Evolutionary conservation across 345 rosid genomes (phyloP).

Genomic region (Crucihimalaya himalaica): DNA sequence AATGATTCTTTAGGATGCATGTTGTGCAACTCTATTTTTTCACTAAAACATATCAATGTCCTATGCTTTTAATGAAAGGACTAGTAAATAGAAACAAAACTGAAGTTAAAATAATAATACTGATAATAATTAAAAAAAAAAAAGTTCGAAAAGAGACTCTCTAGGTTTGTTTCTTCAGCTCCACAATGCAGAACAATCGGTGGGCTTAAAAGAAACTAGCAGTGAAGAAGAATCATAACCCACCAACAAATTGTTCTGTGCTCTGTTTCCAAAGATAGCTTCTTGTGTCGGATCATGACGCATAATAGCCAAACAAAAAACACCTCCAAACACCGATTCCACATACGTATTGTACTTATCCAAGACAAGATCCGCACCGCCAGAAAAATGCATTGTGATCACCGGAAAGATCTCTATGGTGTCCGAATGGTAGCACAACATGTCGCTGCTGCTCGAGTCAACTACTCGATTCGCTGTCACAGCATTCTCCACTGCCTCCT

Average conservation of each 20-base stretch:
- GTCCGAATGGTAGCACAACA: neutral
- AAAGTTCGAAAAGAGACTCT: neutral
- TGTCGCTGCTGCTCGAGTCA: neutral
- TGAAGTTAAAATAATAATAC: neutral
- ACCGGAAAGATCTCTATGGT: neutral
- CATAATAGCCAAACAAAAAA: neutral
- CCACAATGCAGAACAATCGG: slow-evolving; percentile 7
- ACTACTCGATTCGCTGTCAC: neutral
- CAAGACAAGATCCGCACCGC: slow-evolving; percentile 20
- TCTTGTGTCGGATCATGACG: neutral
- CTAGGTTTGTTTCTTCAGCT: slow-evolving; percentile 5
- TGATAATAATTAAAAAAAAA: too few species aligned
- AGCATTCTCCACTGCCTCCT: neutral
- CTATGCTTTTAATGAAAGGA: too few species aligned
- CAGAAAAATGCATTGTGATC: slow-evolving; percentile 5
- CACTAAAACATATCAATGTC: too few species aligned
- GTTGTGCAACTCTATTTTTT: too few species aligned
- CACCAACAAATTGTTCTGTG: slow-evolving; percentile 24
- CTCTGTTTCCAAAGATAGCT: slow-evolving; percentile 11
- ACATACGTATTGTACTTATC: slow-evolving; percentile 1
- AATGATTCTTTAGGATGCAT: neutral
- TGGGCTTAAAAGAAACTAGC: slow-evolving; percentile 13
- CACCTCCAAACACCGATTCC: neutral
- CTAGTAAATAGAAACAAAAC: neutral
- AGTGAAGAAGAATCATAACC: slow-evolving; percentile 22